Evolutionary conservation across 2,329 filamentous ascomycete species (phyloP).

Genomic region (Coniochaeta prunicola): DNA sequence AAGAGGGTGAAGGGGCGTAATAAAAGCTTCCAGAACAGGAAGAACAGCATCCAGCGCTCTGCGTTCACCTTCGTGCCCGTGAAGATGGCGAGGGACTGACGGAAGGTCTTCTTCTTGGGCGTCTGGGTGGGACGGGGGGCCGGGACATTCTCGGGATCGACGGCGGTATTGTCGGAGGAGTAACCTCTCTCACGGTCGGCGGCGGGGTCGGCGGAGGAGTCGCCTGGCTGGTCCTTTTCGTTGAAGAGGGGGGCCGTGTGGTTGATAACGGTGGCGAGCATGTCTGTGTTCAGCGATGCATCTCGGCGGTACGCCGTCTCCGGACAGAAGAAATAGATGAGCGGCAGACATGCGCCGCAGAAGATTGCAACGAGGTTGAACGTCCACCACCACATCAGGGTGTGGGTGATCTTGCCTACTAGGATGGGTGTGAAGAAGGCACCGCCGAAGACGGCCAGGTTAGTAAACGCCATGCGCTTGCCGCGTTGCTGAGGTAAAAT

Average conservation of each 20-base stretch:
- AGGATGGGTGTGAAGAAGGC: constrained; percentile 73
- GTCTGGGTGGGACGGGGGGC: constrained; percentile 5
- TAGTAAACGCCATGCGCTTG: constrained; percentile 75
- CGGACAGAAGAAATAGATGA: constrained; percentile 72
- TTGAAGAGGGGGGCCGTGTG: background rate
- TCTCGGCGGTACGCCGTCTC: constrained; percentile 75
- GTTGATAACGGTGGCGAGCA: constrained; percentile 29
- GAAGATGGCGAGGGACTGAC: constrained; percentile 59
- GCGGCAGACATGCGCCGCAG: constrained; percentile 58
- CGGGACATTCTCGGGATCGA: constrained; percentile 4
- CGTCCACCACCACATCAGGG: constrained; percentile 76
- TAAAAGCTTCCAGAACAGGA: constrained; percentile 58
- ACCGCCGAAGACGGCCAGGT: constrained; percentile 50
- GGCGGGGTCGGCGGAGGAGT: too few species aligned
- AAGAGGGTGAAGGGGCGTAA: constrained; percentile 78
- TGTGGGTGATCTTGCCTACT: constrained; percentile 74
- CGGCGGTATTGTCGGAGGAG: background rate
- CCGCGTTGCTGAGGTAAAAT: constrained; percentile 57
- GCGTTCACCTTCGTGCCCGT: constrained; percentile 76
- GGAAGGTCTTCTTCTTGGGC: constrained; percentile 49
- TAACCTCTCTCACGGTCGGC: constrained; percentile 3
- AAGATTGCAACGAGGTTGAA: constrained; percentile 90
- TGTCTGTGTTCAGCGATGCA: constrained; percentile 62
- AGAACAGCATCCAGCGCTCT: too few species aligned
- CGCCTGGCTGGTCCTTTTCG: background rate